phyloP scores from a whole-genome alignment of 140 eudicot genomes.

The Ambrosia hybrid region DNA sequence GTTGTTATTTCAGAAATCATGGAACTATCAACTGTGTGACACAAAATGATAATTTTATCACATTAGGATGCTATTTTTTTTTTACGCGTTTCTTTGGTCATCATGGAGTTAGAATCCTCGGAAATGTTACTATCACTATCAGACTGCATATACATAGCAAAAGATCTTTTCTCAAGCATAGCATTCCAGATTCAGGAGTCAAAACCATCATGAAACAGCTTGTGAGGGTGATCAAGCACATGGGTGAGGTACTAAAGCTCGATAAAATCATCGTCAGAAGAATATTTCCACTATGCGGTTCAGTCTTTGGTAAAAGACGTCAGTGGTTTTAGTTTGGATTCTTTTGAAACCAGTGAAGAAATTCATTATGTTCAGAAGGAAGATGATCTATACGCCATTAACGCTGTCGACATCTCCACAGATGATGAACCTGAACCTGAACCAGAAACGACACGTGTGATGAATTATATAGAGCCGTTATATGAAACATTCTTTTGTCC shows the following conservation, averaged over 20 bases:
- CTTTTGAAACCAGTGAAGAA: slow-evolving; percentile 7
- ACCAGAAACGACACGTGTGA: slow-evolving; percentile 11
- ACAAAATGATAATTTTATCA: slow-evolving; percentile 41
- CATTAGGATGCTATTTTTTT: slow-evolving; percentile 50
- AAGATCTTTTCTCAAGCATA: slow-evolving; percentile 25
- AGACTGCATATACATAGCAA: slow-evolving; percentile 36
- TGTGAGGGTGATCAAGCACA: slow-evolving; percentile 39
- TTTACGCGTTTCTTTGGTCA: slow-evolving; percentile 54
- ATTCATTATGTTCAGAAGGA: slow-evolving; percentile 25
- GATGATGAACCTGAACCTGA: slow-evolving; percentile 32
- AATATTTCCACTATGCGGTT: slow-evolving; percentile 40
- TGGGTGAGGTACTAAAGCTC: slow-evolving; percentile 49
- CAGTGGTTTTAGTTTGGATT: slow-evolving; percentile 33
- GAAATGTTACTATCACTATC: slow-evolving; percentile 34
- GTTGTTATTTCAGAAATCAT: slow-evolving; percentile 50
- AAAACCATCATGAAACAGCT: slow-evolving; percentile 35
- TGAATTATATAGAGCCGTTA: slow-evolving; percentile 52
- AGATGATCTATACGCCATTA: slow-evolving; percentile 54
- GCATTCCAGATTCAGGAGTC: slow-evolving; percentile 21
- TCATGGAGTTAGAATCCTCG: slow-evolving; percentile 45
- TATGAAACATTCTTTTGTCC: slow-evolving; percentile 71
- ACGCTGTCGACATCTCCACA: slow-evolving; percentile 30
- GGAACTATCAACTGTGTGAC: slow-evolving; percentile 28
- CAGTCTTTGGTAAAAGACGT: slow-evolving; percentile 55
- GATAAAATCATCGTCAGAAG: slow-evolving; percentile 35